These are phyloP conservation scores for Carpinus viminea DNA, from an alignment of 306 rosid species.

Conservation along the genomic window DNA sequence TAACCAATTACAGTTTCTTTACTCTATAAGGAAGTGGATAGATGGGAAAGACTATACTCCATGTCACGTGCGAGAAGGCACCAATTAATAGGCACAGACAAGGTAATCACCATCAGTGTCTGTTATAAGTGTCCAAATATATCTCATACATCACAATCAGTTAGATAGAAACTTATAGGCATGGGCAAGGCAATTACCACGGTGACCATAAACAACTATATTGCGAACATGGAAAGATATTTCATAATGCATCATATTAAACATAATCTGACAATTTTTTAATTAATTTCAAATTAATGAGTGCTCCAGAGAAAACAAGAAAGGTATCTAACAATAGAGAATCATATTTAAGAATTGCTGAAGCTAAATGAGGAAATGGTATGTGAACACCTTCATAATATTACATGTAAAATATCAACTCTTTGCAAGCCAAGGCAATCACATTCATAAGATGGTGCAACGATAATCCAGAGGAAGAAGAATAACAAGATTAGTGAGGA, in stretches of 20 bases:
- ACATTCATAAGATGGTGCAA: neutral
- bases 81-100: neutral
- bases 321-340: neutral
- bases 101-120: too few relatives aligned
- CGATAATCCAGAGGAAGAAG: neutral
- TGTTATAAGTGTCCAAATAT: too few relatives aligned
- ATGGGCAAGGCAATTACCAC: too few relatives aligned
- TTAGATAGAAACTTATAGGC: too few relatives aligned
- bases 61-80: neutral
- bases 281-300: neutral
- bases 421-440: neutral
- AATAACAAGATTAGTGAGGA: too few relatives aligned
- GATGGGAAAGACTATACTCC: neutral
- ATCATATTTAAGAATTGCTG: neutral
- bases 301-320: neutral
- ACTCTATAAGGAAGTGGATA: neutral
- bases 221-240: too few relatives aligned
- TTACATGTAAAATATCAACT: neutral
- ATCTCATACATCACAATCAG: too few relatives aligned
- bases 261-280: too few relatives aligned
- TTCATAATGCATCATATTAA: too few relatives aligned
- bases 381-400: neutral
- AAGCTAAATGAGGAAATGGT: neutral
- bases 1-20: neutral
- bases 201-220: too few relatives aligned